These are phyloP conservation scores for Coffea eugenioides DNA, from an alignment of 257 asterid genomes.

Conservation along the genomic window DNA sequence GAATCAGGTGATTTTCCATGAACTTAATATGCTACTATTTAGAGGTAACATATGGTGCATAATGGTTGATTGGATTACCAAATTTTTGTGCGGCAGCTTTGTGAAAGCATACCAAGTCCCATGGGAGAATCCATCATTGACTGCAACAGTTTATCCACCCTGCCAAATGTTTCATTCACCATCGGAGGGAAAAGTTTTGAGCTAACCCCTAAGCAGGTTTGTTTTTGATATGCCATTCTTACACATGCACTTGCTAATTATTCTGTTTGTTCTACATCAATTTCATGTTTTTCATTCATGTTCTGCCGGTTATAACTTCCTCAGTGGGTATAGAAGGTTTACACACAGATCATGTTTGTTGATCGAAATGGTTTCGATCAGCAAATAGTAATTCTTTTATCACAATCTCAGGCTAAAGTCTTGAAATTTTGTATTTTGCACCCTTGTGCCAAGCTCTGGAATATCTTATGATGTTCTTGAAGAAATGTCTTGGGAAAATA, in stretches of 20 bases:
- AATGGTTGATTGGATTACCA: not conserved
- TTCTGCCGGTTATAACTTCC: not conserved
- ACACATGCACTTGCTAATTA: not conserved
- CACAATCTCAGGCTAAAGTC: not conserved
- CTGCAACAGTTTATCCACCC: slow-evolving; percentile 49
- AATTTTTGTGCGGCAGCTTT: slow-evolving; percentile 54
- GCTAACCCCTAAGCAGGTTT: slow-evolving; percentile 89
- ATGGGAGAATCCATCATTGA: slow-evolving; percentile 71
- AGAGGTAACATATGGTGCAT: slow-evolving; percentile 4
- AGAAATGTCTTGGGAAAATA: no score
- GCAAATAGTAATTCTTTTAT: not conserved
- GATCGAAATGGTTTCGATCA: not conserved
- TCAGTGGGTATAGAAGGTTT: no score
- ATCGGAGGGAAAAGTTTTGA: slow-evolving; percentile 53
- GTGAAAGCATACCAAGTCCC: slow-evolving; percentile 86
- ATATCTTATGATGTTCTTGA: no score
- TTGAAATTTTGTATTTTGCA: not conserved
- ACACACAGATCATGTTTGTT: not conserved
- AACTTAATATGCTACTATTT: not conserved
- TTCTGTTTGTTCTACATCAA: not conserved
- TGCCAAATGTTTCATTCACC: slow-evolving; percentile 74
- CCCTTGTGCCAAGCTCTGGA: no score
- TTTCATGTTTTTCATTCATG: not conserved
- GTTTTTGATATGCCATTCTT: not conserved
- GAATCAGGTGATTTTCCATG: slow-evolving; percentile 57